These are phyloP conservation scores for Gilbertella persicaria DNA, from an alignment of 371 early-diverging fungal species.

Conservation along the genomic window DNA sequence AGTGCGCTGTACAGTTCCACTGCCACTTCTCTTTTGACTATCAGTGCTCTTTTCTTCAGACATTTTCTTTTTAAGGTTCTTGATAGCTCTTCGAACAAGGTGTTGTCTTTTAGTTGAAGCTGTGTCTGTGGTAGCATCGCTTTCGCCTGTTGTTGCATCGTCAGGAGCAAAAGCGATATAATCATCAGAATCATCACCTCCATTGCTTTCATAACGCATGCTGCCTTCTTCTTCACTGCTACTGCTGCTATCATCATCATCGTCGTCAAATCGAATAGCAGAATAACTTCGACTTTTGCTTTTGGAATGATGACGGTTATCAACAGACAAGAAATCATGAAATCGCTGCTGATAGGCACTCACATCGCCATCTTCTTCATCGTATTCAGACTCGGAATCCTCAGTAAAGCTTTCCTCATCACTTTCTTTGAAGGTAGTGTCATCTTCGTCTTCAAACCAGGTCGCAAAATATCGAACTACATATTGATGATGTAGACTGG, in stretches of 20 bases:
- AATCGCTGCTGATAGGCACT: conserved; percentile 53
- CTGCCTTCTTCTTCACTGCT: conserved; percentile 47
- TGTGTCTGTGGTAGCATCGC: conserved; percentile 11
- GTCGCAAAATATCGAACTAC: conserved; percentile 94
- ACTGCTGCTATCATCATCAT: conserved; percentile 19
- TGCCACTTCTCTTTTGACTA: conserved; percentile 22
- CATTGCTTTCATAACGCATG: background rate
- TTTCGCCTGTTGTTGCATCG: conserved; percentile 7
- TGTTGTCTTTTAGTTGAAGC: conserved; percentile 11
- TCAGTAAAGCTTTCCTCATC: conserved; percentile 55
- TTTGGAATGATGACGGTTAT: conserved; percentile 36
- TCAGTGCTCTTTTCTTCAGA: conserved; percentile 23
- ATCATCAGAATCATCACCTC: conserved; percentile 24
- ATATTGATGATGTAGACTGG: conserved; percentile 87
- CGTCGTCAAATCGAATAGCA: conserved; percentile 52
- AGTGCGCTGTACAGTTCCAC: conserved; percentile 43
- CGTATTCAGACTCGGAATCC: conserved; percentile 45
- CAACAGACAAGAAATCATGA: conserved; percentile 54
- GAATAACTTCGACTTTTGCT: conserved; percentile 59
- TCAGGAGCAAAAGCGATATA: conserved; percentile 37
- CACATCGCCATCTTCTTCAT: conserved; percentile 47
- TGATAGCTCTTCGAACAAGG: conserved; percentile 11
- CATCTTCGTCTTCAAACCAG: conserved; percentile 81
- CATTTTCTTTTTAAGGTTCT: conserved; percentile 24
- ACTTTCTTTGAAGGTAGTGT: conserved; percentile 32